Base-by-base conservation (phyloP, 164 flowering plant species). In the Piper longum region DNA sequence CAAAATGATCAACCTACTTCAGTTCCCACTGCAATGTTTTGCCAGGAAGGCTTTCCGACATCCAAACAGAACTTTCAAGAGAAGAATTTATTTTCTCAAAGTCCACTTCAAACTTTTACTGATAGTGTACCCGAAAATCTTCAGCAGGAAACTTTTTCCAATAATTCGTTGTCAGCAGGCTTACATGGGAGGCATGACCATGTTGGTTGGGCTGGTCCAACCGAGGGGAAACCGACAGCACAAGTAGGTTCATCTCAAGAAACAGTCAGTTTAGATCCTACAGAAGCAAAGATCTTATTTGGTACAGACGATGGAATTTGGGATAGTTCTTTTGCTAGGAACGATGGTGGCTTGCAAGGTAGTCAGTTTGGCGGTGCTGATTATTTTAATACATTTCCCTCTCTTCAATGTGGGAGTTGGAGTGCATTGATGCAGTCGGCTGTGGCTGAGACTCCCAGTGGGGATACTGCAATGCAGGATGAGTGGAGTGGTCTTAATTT, bases 351-450 rank as follows among this genome's bases (percentile, higher is more conserved):
- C 64, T 17, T 59, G 41, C 67, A 67, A 56, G 81, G 73, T 41
- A 76, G 74, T 68, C 42, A 69, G 9, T 26, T 75, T 62, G 86
- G 79, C 51, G 70, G 68, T 16, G 5, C 80, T 41, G 83, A 83
- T 61, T 60, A 43, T 62, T 41, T 65, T n/a, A 71, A 69, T 71
- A 67, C 65, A 40, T 80, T 78, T 70, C 81, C 91, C 43, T 82
- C 86, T 45, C n/a, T 81, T 59, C 92, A 86, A 61, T 79, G 90
- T 80, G 95, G 93, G 57, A 85, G 85, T 61, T 88, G 95, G 95
- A 91, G 96, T 77, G 98, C 98, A 57, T 85, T 91, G 41, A 91
- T 89, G 95, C 96, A 89, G 74, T 89, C 98, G 69, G 96, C 96
- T 69, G 84, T 87, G 12, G 93, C 83, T 59, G 98, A 89, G 78